Base-by-base conservation (phyloP, 768 basidiomycete genomes). In the Flagelloscypha sp. region DNA sequence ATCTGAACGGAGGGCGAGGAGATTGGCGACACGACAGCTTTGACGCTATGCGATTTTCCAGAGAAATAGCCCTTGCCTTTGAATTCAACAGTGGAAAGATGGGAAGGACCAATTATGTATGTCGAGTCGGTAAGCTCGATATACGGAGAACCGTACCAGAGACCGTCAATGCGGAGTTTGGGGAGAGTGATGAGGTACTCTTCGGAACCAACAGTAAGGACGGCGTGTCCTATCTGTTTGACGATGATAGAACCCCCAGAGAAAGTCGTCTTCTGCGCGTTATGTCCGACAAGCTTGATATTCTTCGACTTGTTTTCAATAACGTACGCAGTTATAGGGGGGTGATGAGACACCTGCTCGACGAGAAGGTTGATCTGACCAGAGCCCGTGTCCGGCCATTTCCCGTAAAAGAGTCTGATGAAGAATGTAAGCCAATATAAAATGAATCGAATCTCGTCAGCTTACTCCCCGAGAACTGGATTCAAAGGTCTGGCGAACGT, bases 281-380 rank as follows among this genome's bases (percentile, higher is more conserved):
- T 89, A 56, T 93, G 88, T 10, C 94, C 94, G 20, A 75, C 72
- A 34, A 93, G 71, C 31, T 72, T 60, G 36, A 98, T 53, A 1
- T 85, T 82, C 52, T 87, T 87, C 19, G 65, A 49, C 35, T 72
- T 59, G 65, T 97, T 97, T 61, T 79, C 74, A 47, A 97, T 87
- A 55, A 76, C 70, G 59, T 92, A 94, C 16, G 80, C 87, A 27
- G 86, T 87, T 48, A 87, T 80, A 6, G 85, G 83, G 2, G 85
- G 84, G 52, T 99, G 94, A 53, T 99, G 94, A 15, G 94, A 97
- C 30, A 97, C 94, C 53, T 97, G 92, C 60, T 97, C 92, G 3
- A 93, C 89, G 25, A 84, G 74, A 20, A 97, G 72, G 25, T 70
- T 68, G 3, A 88, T 93, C 54, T 78, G 66, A n/a, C 89, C 90